These are phyloP conservation scores for Fusarium veterinarium DNA, from an alignment of 2,329 filamentous ascomycete species.

Conservation along the genomic window DNA sequence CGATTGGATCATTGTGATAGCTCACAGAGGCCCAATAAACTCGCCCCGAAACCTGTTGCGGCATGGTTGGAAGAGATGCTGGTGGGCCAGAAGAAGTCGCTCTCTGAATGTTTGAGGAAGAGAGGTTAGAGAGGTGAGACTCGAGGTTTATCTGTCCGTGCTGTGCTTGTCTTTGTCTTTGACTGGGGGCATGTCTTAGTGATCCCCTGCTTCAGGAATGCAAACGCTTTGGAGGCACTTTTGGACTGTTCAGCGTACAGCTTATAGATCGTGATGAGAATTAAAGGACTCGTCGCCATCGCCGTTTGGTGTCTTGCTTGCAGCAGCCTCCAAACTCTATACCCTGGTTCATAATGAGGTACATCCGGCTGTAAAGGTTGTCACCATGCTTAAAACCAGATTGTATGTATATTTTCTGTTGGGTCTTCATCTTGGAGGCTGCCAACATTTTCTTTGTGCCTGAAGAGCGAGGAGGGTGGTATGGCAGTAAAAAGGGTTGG, in stretches of 20 bases:
- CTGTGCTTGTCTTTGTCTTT: conserved; percentile 20
- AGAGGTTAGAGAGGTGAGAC: not conserved
- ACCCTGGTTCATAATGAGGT: not conserved
- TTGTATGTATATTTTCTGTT: conserved; percentile 22
- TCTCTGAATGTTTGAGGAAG: conserved; percentile 1
- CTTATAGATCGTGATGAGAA: not conserved
- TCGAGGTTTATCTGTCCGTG: not conserved
- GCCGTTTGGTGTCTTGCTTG: not conserved
- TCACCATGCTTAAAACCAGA: conserved; percentile 1
- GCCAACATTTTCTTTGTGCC: conserved; percentile 26
- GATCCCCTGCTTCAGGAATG: conserved; percentile 28
- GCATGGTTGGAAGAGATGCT: conserved; percentile 1
- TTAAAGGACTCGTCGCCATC: not conserved
- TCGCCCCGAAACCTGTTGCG: conserved; percentile 7
- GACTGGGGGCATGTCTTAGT: conserved; percentile 3
- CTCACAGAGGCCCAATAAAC: conserved; percentile 17
- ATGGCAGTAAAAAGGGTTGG: conserved; percentile 23
- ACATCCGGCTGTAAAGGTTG: conserved; percentile 4
- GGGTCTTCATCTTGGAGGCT: conserved; percentile 16
- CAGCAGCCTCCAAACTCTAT: conserved; percentile 11
- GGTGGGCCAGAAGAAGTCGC: not conserved
- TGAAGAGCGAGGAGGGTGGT: conserved; percentile 9
- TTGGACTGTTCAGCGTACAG: conserved; percentile 3
- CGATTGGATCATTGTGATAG: conserved; percentile 32
- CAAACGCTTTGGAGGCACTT: conserved; percentile 22